A percentile compares a stretch with the other conserved stretches of the same genome.
Conservation (phyloP, 2,329 filamentous ascomycete species). For the Neobulgaria alba region DNA sequence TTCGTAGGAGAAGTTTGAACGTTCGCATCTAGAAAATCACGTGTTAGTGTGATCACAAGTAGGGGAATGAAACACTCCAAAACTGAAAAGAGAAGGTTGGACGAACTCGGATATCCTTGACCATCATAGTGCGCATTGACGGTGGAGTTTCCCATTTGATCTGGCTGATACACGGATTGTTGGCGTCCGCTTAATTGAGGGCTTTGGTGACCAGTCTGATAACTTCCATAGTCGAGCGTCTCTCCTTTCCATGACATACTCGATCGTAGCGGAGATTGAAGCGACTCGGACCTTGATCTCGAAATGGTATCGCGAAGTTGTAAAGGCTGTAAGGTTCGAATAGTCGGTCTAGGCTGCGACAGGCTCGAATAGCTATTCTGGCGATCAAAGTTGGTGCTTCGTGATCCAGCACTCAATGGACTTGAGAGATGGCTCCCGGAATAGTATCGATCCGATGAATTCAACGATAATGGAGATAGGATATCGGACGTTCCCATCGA, state of each 20-base stretch:
- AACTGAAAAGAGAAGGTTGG: constrained; percentile 6
- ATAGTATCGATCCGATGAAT: constrained; percentile 48
- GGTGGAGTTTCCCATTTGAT: constrained; percentile 36
- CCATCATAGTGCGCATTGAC: constrained; percentile 42
- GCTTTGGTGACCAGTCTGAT: constrained; percentile 38
- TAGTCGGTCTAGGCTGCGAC: constrained; percentile 37
- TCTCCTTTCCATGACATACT: constrained; percentile 58
- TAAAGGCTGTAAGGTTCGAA: constrained; percentile 48
- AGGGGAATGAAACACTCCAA: constrained; percentile 12
- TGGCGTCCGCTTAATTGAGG: constrained; percentile 40
- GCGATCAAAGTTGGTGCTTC: constrained; percentile 44
- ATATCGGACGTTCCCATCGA: constrained; percentile 45
- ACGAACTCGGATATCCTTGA: constrained; percentile 42
- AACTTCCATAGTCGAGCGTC: constrained; percentile 46
- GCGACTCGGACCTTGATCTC: constrained; percentile 46
- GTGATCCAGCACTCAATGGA: constrained; percentile 39
- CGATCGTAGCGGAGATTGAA: constrained; percentile 50
- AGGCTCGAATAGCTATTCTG: constrained; percentile 41
- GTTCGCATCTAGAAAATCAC: constrained; percentile 32
- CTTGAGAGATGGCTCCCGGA: constrained; percentile 35
- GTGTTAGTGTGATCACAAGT: constrained; percentile 21
- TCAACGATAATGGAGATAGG: constrained; percentile 48
- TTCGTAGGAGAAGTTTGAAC: constrained; percentile 40
- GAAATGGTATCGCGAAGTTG: constrained; percentile 50
- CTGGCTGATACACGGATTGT: constrained; percentile 41